Evolutionary conservation across 208 protist species (phyloP), one percentile per base, ranked within the genome.

Genomic region (Naegleria lovaniensis): DNA sequence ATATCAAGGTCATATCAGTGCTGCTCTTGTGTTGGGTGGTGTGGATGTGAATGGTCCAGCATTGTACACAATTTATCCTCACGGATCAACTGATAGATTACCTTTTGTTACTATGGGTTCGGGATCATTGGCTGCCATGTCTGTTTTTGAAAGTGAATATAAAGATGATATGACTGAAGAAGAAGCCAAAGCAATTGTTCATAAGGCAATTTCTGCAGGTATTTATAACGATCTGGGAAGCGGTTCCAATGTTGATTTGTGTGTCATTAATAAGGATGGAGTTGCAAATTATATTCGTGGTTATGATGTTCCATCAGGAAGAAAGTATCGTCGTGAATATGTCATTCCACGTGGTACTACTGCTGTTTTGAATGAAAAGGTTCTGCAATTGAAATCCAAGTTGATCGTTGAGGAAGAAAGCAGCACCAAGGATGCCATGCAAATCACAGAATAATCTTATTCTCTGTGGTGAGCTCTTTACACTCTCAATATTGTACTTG

Each of bases 171-270:
- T 98, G 95, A 96, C 94, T 75, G 94, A 96, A 88, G 97, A 99
- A 83, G 98, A 99, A 94, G 99, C 98, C 13, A 98, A 99, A 92
- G 90, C 95, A 92, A 94, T 99, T 19, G 99, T 99, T 33, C 95
- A 95, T 85, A 95, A 97, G n/a, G 98, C 98, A 39, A 99, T 99
- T 85, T 92, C 93, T 67, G 97, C 98, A 91, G 99, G 99, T 96
- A 99, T 99, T 93, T 99, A 99, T 93, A 99, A 99, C 95, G 99
- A 99, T 94, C 96, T 99, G 13, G 99, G 99, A 92, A 99, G 97
- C 85, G 99, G 99, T 91, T 97, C 95, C 59, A 99, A 99, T 95
- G 98, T 99, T n/a, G 99, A 99, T 94, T 79, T 99, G 38, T 98
- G 96, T 90, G 97, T 99, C 16, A 99, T 99, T 93, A 94, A 83